Base-by-base conservation (phyloP, 2,329 filamentous ascomycete genomes). In the Fusarium caatingaense region DNA sequence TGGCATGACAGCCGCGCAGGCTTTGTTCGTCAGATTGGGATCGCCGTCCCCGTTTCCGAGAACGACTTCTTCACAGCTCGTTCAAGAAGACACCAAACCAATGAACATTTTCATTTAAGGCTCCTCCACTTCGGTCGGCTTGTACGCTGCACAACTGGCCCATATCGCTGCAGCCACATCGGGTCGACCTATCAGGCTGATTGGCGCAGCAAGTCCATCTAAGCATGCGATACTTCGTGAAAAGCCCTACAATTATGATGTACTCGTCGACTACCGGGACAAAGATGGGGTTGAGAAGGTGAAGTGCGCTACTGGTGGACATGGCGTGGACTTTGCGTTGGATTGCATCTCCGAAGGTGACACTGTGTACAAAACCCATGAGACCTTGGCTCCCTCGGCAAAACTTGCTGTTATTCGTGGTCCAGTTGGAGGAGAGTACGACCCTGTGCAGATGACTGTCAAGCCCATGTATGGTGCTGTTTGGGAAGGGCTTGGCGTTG, bases 1-100 rank as follows among this genome's bases (percentile, higher is more conserved):
- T 16, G 81, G 75, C 7, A 60, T 85, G 18, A 84, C 82, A 1
- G 82, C 81, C 5, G 82, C 82, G 0, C 82, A 84, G 57, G 79
- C 74, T 1, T 41, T 84, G 5, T 84, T 79, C 50, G 71, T 69
- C 21, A 76, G 83, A 0, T 71, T 84, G 7, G 78, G 76, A 0
- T 56, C 84, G 4, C 66, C 70, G 0, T 65, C 75, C 2, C 81
- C 82, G 0, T 83, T 83, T 51, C 32, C 37, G 30, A 8, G 1
- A 1, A 5, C 4, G 7, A 16, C 1, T 16, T 5, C 15, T 2
- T 15, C 30, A 32, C 6, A 15, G 1, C 13, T 8, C 13, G 13
- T 8, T 15, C 0, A 2, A 8, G 12, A 13, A 2, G 20, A 3
- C 2, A 8, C 10, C 1, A 5, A 30, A 2, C 20, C 47, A 12